Evolutionary conservation across 2,329 filamentous ascomycete genomes (phyloP), one percentile per base, ranked within the genome.

Genomic region (Aplosporella prunicola): DNA sequence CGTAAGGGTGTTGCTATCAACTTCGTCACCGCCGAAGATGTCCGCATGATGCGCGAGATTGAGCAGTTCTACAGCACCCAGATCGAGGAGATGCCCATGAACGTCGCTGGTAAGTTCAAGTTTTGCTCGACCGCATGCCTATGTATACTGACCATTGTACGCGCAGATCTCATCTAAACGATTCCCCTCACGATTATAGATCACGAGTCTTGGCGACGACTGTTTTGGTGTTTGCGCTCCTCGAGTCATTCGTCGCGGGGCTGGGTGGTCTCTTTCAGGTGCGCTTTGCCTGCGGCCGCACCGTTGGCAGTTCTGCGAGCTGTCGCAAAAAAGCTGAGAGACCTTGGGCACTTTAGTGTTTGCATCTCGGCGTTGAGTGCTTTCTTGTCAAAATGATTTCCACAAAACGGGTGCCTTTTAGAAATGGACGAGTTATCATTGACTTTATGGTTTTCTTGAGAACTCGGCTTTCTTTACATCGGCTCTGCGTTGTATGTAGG

Each of bases 11-110:
- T 98, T 66, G 91, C 91, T 60, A 98, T 98, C 78, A 98, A 98
- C 85, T 98, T 98, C 66, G 91, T 98, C 65, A 96, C 89, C 46
- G 86, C 87, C 57, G 91, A 98, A 52, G 91, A 98, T 69, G 91
- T 98, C 59, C 87, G 89, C 67, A 96, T 98, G 85, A 93, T 98
- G 85, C 80, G 91, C 66, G 91, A 98, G 70, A 98, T 98, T 56
- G 91, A 98, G 69, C 86, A 95, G 73, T 98, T 96, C 78, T 98
- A 98, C 82, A 94, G 86, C 78, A 98, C 91, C 66, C 91, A 98
- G 74, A 96, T 98, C 53, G 91, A 98, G 72, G 91, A 98, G 78
- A 98, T 98, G 91, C 91, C 91, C 61, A 96, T 98, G 91, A 81
- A 80, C 67, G 78, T 80, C 65, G 74, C 75, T 60, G 72, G 70